A percentile compares a stretch with the other conserved stretches of the same genome.
phyloP scores from a whole-genome alignment of 2,329 filamentous ascomycete genomes.

The Beauveria brongniartii region DNA sequence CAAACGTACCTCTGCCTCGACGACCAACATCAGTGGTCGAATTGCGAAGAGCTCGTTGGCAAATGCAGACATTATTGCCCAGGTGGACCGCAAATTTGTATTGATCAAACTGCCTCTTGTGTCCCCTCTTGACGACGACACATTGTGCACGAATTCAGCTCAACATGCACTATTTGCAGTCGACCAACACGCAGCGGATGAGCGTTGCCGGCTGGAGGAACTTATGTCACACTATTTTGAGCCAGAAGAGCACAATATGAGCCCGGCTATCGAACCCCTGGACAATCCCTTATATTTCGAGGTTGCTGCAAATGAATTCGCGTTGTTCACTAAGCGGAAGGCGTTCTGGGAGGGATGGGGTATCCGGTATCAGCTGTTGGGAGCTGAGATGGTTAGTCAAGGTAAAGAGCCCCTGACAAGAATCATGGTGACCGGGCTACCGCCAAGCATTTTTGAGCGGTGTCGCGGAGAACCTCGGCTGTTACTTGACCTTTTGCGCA shows the following conservation, averaged over 20 bases:
- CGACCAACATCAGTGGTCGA: constrained; percentile 27
- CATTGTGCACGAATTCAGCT: not conserved
- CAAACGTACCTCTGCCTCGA: constrained; percentile 19
- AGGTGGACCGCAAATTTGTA: constrained; percentile 89
- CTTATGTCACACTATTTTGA: constrained; percentile 52
- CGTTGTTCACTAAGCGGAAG: constrained; percentile 46
- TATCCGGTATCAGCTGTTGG: constrained; percentile 49
- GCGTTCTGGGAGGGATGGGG: constrained; percentile 66
- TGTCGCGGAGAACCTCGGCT: constrained; percentile 66
- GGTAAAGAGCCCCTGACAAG: constrained; percentile 11
- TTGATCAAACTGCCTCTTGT: constrained; percentile 49
- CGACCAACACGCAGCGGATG: constrained; percentile 93
- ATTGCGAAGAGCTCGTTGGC: constrained; percentile 56
- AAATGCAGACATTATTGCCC: constrained; percentile 60
- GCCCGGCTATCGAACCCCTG: constrained; percentile 25
- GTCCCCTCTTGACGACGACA: not conserved
- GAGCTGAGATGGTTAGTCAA: not conserved
- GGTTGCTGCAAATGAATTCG: constrained; percentile 50
- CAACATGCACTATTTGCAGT: constrained; percentile 61
- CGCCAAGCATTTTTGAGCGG: constrained; percentile 65
- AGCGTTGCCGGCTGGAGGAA: constrained; percentile 70
- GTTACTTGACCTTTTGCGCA: constrained; percentile 64
- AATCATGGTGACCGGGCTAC: constrained; percentile 52
- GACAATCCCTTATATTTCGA: constrained; percentile 56
- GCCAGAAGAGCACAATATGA: constrained; percentile 18